Evolutionary conservation across 148 eudicot species (phyloP).

Genomic region (Bassia scoparia): DNA sequence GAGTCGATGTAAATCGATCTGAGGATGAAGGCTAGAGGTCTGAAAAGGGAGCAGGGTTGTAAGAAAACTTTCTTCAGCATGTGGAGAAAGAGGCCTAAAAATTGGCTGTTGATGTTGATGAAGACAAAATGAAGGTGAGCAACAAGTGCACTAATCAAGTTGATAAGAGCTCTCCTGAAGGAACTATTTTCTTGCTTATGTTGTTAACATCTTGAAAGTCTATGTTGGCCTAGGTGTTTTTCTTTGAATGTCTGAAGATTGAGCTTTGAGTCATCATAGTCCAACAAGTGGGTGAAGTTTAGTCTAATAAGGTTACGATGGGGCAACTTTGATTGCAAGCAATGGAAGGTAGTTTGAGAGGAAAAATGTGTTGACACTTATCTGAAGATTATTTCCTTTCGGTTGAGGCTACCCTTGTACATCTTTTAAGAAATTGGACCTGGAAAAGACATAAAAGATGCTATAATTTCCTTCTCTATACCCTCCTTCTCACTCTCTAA

Average conservation of each 20-base stretch:
- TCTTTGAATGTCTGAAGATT: slow-evolving; percentile 41
- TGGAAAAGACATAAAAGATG: background rate
- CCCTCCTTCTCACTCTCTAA: background rate
- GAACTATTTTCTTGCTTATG: slow-evolving; percentile 45
- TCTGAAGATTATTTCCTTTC: slow-evolving; percentile 31
- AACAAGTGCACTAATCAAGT: slow-evolving; percentile 39
- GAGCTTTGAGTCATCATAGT: slow-evolving; percentile 71
- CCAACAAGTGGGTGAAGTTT: slow-evolving; percentile 51
- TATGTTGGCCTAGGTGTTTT: no score
- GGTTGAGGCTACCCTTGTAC: slow-evolving; percentile 22
- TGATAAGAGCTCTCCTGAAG: slow-evolving; percentile 42
- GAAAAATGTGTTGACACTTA: slow-evolving; percentile 1
- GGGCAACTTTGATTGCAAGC: slow-evolving; percentile 51
- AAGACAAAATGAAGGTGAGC: slow-evolving; percentile 53
- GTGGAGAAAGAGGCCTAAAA: slow-evolving; percentile 49
- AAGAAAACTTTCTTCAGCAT: slow-evolving; percentile 35
- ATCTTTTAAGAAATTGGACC: background rate
- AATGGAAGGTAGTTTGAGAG: slow-evolving; percentile 61
- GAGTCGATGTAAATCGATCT: slow-evolving; percentile 43
- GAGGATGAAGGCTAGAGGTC: slow-evolving; percentile 50
- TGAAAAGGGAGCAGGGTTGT: slow-evolving; percentile 51
- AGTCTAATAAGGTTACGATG: slow-evolving; percentile 47
- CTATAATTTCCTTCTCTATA: background rate
- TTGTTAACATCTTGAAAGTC: slow-evolving; percentile 75
- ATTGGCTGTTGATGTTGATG: slow-evolving; percentile 48